Conservation (phyloP, 2,329 filamentous ascomycete species). For the Diaporthe citrichinensis region DNA sequence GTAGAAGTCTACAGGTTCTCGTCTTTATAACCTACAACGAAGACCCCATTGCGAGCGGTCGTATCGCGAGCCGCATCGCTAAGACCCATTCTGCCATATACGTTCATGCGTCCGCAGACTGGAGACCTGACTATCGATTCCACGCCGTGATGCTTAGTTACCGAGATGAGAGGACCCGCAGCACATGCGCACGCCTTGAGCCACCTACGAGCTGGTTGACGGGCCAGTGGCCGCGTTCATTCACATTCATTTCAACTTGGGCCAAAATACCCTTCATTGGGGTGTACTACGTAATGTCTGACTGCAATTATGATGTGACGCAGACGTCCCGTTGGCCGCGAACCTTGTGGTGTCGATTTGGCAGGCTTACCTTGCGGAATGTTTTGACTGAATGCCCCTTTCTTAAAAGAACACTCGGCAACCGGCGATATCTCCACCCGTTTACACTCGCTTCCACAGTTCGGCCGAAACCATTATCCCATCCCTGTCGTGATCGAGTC, state of each 20-base stretch:
- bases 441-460: neutral
- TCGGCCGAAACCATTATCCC: neutral
- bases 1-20: neutral
- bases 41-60: neutral
- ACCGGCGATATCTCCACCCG: neutral
- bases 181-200: neutral
- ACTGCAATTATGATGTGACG: neutral
- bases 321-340: neutral
- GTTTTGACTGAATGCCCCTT: neutral
- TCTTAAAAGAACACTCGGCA: neutral
- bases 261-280: neutral
- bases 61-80: neutral
- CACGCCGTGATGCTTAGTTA: neutral
- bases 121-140: neutral
- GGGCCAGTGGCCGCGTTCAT: neutral
- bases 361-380: neutral
- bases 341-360: neutral
- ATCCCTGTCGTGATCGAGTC: neutral
- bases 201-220: neutral
- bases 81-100: neutral
- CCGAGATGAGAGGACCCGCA: slow-evolving; percentile 4
- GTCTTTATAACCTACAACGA: neutral
- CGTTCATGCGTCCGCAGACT: neutral
- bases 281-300: neutral
- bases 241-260: neutral